Evolutionary conservation across 352 stramenopile genomes (phyloP).

Genomic region (Globisporangium okanoganense): DNA sequence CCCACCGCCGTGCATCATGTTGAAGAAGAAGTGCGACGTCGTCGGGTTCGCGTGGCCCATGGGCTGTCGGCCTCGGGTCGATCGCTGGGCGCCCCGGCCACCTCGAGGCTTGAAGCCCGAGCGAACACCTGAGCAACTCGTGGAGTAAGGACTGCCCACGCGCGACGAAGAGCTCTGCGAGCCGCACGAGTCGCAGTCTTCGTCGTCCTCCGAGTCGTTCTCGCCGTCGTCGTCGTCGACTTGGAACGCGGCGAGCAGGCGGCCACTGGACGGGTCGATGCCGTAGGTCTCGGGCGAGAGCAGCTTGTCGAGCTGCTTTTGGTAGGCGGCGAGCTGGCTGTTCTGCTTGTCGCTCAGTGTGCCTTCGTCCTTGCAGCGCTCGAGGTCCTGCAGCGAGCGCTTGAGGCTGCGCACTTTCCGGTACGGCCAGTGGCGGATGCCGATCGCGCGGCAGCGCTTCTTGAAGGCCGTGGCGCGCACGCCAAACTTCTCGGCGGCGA

Average conservation of each 20-base stretch:
- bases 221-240: constrained; percentile 10
- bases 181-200: constrained; percentile 13
- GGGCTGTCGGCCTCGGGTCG: neutral
- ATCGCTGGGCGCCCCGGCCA: neutral
- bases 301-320: constrained; percentile 61
- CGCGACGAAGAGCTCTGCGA: constrained; percentile 11
- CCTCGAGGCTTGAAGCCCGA: constrained; percentile 6
- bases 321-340: constrained; percentile 50
- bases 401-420: constrained; percentile 72
- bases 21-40: constrained; percentile 12
- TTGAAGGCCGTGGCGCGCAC: constrained; percentile 74
- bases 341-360: constrained; percentile 60
- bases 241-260: constrained; percentile 9
- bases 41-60: neutral
- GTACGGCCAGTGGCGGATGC: constrained; percentile 71
- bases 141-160: constrained; percentile 9
- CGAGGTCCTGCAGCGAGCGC: constrained; percentile 61
- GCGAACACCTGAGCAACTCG: neutral
- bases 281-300: constrained; percentile 63
- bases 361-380: constrained; percentile 43
- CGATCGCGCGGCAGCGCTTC: constrained; percentile 66
- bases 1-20: constrained; percentile 11
- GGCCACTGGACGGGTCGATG: constrained; percentile 11
- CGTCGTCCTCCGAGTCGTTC: constrained; percentile 8
- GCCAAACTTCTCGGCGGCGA: constrained; percentile 68